Evolutionary conservation across 257 asterid species (phyloP), one percentile per base, ranked within the genome.

Genomic region (Penstemon davidsonii): DNA sequence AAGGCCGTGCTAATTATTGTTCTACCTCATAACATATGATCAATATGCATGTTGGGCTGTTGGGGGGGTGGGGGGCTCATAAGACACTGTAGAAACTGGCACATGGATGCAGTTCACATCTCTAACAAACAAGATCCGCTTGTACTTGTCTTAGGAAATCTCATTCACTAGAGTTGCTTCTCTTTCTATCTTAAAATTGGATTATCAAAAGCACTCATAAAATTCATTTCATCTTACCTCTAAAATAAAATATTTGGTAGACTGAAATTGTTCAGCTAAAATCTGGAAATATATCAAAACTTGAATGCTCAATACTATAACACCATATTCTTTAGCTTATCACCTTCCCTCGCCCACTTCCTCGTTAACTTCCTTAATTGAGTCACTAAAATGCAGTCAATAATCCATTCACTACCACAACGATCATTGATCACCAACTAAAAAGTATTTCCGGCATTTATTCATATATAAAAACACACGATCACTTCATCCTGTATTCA

Each of bases 121-220:
- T 37, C 40, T 49, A 37, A 71, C 66, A 40, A 11, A 33, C 49
- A 38, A 50, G 41, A 64, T 12, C 42, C 54, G 41, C 19, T 5
- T 36, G 60, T 71, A n/a, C 33, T 70, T 55, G 52, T 55, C 57
- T n/a, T 49, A 75, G 55, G 43, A 12, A 9, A 57, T 60, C 59
- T 41, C 8, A 69, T 37, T 44, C 64, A 62, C 49, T 41, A 52
- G 51, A 38, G 25, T 43, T 62, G 61, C 36, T 46, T 66, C 62
- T 72, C 73, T 8, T 67, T 43, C 60, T 25, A 10, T 13, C 57
- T 52, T 54, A 33, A 36, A 41, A 41, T 64, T 55, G 33, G 33
- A 44, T 13, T 9, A 38, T 19, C 6, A 13, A 50, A 46, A 9
- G 12, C 19, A 62, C 56, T 52, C 13, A 45, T 33, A 33, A n/a